Evolutionary conservation across 2,329 filamentous ascomycete genomes (phyloP).

Genomic region (Cercospora sp.): DNA sequence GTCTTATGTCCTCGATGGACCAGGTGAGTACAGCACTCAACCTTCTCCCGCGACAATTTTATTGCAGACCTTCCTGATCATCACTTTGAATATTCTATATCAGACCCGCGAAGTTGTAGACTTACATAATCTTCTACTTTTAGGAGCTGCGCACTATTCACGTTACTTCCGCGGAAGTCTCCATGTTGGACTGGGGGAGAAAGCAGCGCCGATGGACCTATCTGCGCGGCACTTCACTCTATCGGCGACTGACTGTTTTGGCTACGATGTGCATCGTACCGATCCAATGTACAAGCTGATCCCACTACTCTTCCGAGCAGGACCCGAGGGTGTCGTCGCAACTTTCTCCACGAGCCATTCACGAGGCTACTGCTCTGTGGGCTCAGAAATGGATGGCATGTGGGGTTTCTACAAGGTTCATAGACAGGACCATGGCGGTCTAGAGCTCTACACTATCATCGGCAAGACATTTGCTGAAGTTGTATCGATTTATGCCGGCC

Average conservation of each 20-base stretch:
- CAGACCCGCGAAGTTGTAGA: not conserved
- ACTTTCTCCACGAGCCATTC: constrained; percentile 68
- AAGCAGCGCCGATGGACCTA: constrained; percentile 71
- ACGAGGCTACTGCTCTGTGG: constrained; percentile 65
- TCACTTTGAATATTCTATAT: not conserved
- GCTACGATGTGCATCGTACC: constrained; percentile 69
- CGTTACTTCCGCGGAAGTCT: constrained; percentile 62
- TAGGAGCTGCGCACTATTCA: constrained; percentile 58
- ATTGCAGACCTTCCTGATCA: not conserved
- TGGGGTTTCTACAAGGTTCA: constrained; percentile 76
- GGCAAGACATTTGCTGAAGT: constrained; percentile 67
- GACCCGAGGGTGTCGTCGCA: constrained; percentile 63
- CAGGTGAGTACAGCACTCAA: constrained; percentile 44
- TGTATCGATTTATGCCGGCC: constrained; percentile 63
- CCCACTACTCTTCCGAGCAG: constrained; percentile 68
- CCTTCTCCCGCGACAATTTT: not conserved
- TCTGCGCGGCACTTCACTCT: constrained; percentile 65
- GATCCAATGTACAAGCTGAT: constrained; percentile 77
- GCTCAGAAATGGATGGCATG: constrained; percentile 72
- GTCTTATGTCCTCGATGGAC: constrained; percentile 64
- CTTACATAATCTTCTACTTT: not conserved
- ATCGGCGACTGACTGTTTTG: constrained; percentile 70
- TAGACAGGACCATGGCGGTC: constrained; percentile 68
- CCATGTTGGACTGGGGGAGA: constrained; percentile 71
- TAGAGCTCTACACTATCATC: constrained; percentile 70